Base-by-base conservation (phyloP, 768 basidiomycete genomes). In the Crucibulum laeve region DNA sequence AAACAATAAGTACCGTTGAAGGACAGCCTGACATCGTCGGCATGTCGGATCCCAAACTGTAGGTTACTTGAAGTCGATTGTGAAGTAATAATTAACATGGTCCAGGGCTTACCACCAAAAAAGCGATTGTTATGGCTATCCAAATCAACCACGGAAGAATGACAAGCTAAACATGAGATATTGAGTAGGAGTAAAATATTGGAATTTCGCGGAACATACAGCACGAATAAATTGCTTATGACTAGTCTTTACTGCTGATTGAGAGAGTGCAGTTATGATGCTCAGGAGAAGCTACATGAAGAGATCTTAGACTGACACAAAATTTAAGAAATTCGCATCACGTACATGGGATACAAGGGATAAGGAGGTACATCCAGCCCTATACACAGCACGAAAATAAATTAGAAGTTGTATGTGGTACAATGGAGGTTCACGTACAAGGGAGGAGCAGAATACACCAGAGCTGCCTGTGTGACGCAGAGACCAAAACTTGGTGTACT, bases 381-480 rank as follows among this genome's bases (percentile, higher is more conserved):
- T 67, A 34, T 10, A 39, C 17, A 25, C 17, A 17, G 15, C 30
- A 32, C 3, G 30, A 32, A 32, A 13, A 15, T 15, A 32, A 15
- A 13, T 44, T 11, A 46, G 15, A 8, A 11, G n/a, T 39, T 3
- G 26, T 15, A 14, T 32, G 14, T 24, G 3, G 4, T 2, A 14
- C 17, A 18, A 34, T 15, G 15, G 4, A 17, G 46, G 10, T 17
- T 15, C 14, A 54, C 66, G 32, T 35, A 66, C 67, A 68, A 42
- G 36, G 57, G 57, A 1, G 65, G 62, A 4, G 59, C 58, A n/a
- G 61, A 55, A 43, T 67, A 63, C 14, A 63, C 52, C 17, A 68
- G 49, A 3, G 58, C 53, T n/a, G 63, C 52, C 30, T 68, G 67
- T 23, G 53, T 51, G 1, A 52, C 46, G 34, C 67, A 70, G 3